Evolutionary conservation across 2,329 filamentous ascomycete species (phyloP), one percentile per base, ranked within the genome.

Genomic region (Beauveria rudraprayagi): DNA sequence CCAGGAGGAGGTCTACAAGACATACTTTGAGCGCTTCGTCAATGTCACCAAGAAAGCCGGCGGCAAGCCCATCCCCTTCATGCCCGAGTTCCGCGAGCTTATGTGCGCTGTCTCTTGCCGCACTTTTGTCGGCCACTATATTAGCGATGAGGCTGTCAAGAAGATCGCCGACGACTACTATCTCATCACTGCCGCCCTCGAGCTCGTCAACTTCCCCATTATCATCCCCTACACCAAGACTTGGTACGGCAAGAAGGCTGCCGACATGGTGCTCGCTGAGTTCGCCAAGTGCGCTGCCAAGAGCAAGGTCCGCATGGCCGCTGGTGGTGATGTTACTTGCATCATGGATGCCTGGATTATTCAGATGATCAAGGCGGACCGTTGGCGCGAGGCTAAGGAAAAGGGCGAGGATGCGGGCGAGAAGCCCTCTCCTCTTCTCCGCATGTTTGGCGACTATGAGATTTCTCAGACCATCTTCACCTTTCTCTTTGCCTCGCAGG

Each of bases 161-260:
- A 92, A 90, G 80, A 94, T 97, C 66, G 89, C 93, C 64, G 89
- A 96, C 75, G 92, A 97, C 77, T 99, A 96, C 79, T 97, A 96
- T 77, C 84, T 93, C 66, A 96, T 97, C 72, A 97, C 94, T 16
- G 93, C 90, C 62, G 94, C 94, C 24, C 84, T 97, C 67, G 94
- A 99, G 76, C 84, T 97, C 52, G 94, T 99, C 80, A 97, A 97
- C 80, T 96, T 97, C 80, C 93, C 94, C 63, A 89, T 97, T 76
- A 97, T 97, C 72, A 77, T 97, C 46, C 93, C 93, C 44, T 97
- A 85, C 80, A 97, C 92, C 72, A 93, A 92, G 80, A 92, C 92
- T 5, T 97, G 92, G 92, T 95, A 96, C 71, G 94, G 93, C 69
- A 96, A 97, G 83, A 95, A 92, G 79, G 91, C 92, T 34, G 87